These are phyloP conservation scores for Crassisporium funariophilum DNA, from an alignment of 768 basidiomycete species.

Conservation along the genomic window DNA sequence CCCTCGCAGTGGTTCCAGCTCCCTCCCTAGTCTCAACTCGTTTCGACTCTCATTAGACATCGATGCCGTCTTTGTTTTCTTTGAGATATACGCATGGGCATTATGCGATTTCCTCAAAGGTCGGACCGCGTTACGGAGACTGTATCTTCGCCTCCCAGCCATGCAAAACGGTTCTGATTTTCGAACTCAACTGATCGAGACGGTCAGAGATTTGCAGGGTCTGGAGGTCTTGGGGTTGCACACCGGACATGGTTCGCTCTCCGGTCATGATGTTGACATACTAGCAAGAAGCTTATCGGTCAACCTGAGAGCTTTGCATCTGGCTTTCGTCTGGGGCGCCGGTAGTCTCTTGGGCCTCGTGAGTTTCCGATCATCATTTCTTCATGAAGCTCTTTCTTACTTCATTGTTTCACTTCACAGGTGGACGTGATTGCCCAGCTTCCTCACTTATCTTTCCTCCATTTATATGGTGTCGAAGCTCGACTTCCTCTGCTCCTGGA, in stretches of 20 bases:
- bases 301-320: constrained; percentile 36
- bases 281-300: constrained; percentile 29
- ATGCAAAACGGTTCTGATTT: constrained; percentile 21
- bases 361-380: constrained; percentile 7
- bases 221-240: constrained; percentile 43
- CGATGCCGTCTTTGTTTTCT: background rate
- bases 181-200: constrained; percentile 24
- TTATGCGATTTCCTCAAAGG: constrained; percentile 34
- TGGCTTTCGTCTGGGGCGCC: constrained; percentile 37
- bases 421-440: constrained; percentile 29
- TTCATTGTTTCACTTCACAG: constrained; percentile 7
- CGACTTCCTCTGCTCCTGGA: constrained; percentile 34
- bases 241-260: constrained; percentile 30
- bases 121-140: constrained; percentile 28
- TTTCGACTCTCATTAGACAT: constrained; percentile 38
- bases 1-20: constrained; percentile 22
- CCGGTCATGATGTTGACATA: constrained; percentile 22
- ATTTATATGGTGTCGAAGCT: constrained; percentile 34
- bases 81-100: constrained; percentile 13
- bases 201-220: constrained; percentile 25
- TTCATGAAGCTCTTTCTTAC: background rate
- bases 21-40: constrained; percentile 35
- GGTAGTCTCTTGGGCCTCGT: constrained; percentile 30
- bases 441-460: constrained; percentile 36
- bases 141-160: constrained; percentile 37